Conservation (phyloP, 1,284 basidiomycete species). For the Microbotryum saponariae region DNA sequence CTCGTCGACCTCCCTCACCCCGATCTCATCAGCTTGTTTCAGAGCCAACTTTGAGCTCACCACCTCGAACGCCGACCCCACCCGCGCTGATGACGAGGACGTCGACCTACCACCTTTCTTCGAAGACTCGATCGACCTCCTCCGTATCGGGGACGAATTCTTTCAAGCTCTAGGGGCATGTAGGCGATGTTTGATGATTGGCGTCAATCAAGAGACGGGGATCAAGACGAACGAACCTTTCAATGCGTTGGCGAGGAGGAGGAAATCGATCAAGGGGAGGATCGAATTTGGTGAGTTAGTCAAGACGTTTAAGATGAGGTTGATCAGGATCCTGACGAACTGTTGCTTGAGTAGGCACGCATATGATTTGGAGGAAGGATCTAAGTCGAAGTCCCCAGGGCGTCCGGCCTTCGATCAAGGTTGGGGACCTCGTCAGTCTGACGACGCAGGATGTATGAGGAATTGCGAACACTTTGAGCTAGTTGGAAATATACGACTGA, state of each 20-base stretch:
- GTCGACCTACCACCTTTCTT: constrained; percentile 7
- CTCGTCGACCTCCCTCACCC: not conserved
- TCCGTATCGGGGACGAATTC: constrained; percentile 6
- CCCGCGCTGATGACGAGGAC: not conserved
- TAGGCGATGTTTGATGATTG: constrained; percentile 26
- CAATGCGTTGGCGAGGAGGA: constrained; percentile 9
- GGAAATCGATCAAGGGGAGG: constrained; percentile 9
- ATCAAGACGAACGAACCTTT: constrained; percentile 15
- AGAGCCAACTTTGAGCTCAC: constrained; percentile 20
- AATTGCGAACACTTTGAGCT: no score
- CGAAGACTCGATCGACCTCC: constrained; percentile 13
- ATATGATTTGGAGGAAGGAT: constrained; percentile 6
- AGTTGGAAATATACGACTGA: no score
- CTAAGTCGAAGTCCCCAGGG: not conserved
- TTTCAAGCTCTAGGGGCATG: constrained; percentile 19
- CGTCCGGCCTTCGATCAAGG: not conserved
- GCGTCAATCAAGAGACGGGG: constrained; percentile 23
- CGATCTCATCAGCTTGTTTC: constrained; percentile 13
- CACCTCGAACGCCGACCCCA: not conserved
- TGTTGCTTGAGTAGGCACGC: no score
- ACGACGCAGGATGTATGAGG: no score
- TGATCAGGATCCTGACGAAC: no score
- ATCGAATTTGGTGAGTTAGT: constrained; percentile 14
- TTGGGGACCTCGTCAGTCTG: not conserved
- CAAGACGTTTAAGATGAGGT: no score